These are phyloP conservation scores for Alternaria longipes DNA, from an alignment of 2,329 filamentous ascomycete species.

Conservation along the genomic window DNA sequence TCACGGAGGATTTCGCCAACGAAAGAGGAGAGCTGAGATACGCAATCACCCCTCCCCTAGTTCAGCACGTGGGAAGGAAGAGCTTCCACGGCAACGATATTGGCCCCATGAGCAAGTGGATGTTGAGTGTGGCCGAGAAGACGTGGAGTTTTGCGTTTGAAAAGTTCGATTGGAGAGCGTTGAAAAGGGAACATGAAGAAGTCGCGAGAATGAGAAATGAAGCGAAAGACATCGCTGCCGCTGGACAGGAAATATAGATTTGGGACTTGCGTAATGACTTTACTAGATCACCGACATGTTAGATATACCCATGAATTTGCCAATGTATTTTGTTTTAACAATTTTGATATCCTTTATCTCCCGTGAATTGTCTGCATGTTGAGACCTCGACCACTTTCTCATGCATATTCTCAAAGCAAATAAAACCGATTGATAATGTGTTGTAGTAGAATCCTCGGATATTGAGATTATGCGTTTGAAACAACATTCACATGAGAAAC, in stretches of 20 bases:
- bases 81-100: constrained; percentile 50
- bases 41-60: constrained; percentile 54
- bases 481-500: too few relatives aligned
- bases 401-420: neutral
- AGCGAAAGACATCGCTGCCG: neutral
- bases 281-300: constrained; percentile 1
- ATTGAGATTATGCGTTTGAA: too few relatives aligned
- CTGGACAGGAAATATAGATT: neutral
- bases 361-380: neutral
- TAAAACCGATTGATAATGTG: too few relatives aligned
- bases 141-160: constrained; percentile 55
- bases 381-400: neutral
- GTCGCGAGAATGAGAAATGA: constrained; percentile 17
- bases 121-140: constrained; percentile 45
- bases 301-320: constrained; percentile 9
- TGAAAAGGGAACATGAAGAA: constrained; percentile 43
- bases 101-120: constrained; percentile 38
- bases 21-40: constrained; percentile 51
- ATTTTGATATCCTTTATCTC: neutral
- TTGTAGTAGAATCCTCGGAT: too few relatives aligned
- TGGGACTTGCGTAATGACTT: neutral
- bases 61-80: constrained; percentile 57
- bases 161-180: constrained; percentile 33
- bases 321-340: neutral
- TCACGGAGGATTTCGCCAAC: constrained; percentile 56